A percentile compares a stretch with the other conserved stretches of the same genome.
phyloP scores from a whole-genome alignment of 805 yeast genomes.

The Priceomyces medius region DNA sequence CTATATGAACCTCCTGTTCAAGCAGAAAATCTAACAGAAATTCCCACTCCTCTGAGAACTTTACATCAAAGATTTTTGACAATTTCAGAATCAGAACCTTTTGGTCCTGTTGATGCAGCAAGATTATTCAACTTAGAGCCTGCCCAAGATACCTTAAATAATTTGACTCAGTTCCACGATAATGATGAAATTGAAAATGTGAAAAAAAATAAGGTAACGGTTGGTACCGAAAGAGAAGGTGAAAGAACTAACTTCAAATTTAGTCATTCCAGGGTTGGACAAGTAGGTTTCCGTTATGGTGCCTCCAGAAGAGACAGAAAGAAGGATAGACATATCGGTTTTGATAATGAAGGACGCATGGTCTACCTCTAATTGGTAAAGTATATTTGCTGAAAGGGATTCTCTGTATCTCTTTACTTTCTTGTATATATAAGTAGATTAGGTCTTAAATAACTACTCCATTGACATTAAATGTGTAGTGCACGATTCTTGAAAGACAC shows the following conservation, averaged over 20 bases:
- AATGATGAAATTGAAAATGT: slow-evolving; percentile 38
- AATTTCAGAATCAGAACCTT: slow-evolving; percentile 91
- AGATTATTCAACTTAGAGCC: slow-evolving; percentile 77
- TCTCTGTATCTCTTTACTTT: background rate
- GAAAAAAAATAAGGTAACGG: slow-evolving; percentile 31
- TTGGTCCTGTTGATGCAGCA: slow-evolving; percentile 96
- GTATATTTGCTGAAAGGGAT: too few relatives aligned
- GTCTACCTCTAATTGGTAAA: slow-evolving; percentile 14
- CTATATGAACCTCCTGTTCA: slow-evolving; percentile 43
- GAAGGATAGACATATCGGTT: slow-evolving; percentile 75
- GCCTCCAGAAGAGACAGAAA: slow-evolving; percentile 84
- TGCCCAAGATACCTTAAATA: slow-evolving; percentile 75
- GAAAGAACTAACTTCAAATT: slow-evolving; percentile 75
- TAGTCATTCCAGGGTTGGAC: slow-evolving; percentile 74
- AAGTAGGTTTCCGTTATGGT: slow-evolving; percentile 91
- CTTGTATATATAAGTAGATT: background rate
- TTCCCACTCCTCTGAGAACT: slow-evolving; percentile 85
- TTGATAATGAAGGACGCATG: slow-evolving; percentile 65
- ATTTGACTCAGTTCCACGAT: slow-evolving; percentile 60
- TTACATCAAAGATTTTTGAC: slow-evolving; percentile 79
- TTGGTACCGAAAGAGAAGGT: slow-evolving; percentile 63
- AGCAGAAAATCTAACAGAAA: slow-evolving; percentile 85
- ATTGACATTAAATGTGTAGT: background rate
- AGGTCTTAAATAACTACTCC: background rate
- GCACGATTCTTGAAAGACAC: background rate